These are phyloP conservation scores for Scedosporium boydii DNA, from an alignment of 2,329 filamentous ascomycete species.

Conservation along the genomic window DNA sequence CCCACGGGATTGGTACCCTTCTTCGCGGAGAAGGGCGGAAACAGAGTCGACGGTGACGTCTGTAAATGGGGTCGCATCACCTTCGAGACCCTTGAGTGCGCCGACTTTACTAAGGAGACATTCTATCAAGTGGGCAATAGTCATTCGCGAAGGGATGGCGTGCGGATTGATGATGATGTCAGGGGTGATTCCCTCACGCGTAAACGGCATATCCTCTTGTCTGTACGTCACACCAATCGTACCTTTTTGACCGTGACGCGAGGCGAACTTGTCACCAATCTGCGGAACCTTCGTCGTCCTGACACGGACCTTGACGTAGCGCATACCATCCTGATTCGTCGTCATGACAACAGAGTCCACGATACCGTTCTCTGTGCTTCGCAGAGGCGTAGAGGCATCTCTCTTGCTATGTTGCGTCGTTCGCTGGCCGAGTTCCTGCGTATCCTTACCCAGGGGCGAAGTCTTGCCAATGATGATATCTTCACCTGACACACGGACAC, in stretches of 20 bases:
- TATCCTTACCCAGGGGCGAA: slow-evolving; percentile 84
- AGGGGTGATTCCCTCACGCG: slow-evolving; percentile 78
- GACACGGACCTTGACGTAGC: slow-evolving; percentile 95
- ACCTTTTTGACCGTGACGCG: slow-evolving; percentile 97
- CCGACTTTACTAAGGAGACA: slow-evolving; percentile 95
- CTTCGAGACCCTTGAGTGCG: slow-evolving; percentile 86
- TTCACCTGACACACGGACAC: slow-evolving; percentile 89
- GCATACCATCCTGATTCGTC: slow-evolving; percentile 86
- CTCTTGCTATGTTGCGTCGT: slow-evolving; percentile 86
- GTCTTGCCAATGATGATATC: slow-evolving; percentile 99
- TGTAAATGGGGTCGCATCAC: slow-evolving; percentile 95
- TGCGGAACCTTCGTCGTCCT: slow-evolving; percentile 96
- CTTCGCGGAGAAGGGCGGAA: slow-evolving; percentile 73
- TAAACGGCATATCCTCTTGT: slow-evolving; percentile 98
- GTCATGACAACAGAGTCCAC: slow-evolving; percentile 89
- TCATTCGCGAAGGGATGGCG: slow-evolving; percentile 99
- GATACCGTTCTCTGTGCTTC: slow-evolving; percentile 94
- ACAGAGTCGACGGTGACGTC: slow-evolving; percentile 94
- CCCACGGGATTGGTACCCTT: slow-evolving; percentile 92
- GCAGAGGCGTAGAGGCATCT: slow-evolving; percentile 88
- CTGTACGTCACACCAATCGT: slow-evolving; percentile 98
- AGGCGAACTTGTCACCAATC: slow-evolving; percentile 98
- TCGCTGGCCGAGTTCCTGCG: slow-evolving; percentile 85
- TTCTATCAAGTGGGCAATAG: slow-evolving; percentile 99
- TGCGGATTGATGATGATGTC: slow-evolving; percentile 99